These are phyloP conservation scores for Phaeoacremonium minimum DNA, from an alignment of 2,329 filamentous ascomycete species.

Conservation along the genomic window DNA sequence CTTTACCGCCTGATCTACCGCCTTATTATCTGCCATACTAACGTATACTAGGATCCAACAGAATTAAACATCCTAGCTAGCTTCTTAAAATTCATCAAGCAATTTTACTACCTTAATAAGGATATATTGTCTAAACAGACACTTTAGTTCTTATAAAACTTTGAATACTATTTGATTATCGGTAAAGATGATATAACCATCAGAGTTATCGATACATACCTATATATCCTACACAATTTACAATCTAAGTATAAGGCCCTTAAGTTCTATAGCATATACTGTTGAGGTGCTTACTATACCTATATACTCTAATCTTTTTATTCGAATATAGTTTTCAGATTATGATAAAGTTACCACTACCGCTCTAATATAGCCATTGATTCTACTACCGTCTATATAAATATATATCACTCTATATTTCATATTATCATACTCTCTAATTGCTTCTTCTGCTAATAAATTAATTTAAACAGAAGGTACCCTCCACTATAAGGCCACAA, in stretches of 20 bases:
- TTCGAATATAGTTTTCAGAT: conserved; percentile 6
- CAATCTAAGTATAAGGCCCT: conserved; percentile 18
- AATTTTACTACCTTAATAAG: conserved; percentile 14
- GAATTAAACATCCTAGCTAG: conserved; percentile 10
- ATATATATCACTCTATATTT: conserved; percentile 8
- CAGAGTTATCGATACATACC: conserved; percentile 4
- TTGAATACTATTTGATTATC: conserved; percentile 24
- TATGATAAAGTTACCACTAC: conserved; percentile 15
- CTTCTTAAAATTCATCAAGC: conserved; percentile 11
- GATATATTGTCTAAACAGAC: conserved; percentile 21
- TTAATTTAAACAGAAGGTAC: conserved; percentile 9
- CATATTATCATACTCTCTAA: conserved; percentile 10
- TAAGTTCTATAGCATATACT: conserved; percentile 21
- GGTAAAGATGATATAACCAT: conserved; percentile 20
- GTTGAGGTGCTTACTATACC: conserved; percentile 18
- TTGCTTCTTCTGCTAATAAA: conserved; percentile 8
- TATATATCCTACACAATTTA: conserved; percentile 16
- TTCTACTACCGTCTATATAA: conserved; percentile 17
- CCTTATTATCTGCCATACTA: conserved; percentile 13
- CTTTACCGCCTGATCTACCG: conserved; percentile 24
- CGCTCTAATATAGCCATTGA: conserved; percentile 18
- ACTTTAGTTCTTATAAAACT: conserved; percentile 18
- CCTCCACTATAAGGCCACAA: conserved; percentile 13
- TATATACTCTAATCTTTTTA: conserved; percentile 17
- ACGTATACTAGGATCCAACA: conserved; percentile 14